Percentiles rank a stretch among this genome's conserved stretches.
phyloP scores from a whole-genome alignment of 768 basidiomycete genomes.

The Calocybe cyanea region DNA sequence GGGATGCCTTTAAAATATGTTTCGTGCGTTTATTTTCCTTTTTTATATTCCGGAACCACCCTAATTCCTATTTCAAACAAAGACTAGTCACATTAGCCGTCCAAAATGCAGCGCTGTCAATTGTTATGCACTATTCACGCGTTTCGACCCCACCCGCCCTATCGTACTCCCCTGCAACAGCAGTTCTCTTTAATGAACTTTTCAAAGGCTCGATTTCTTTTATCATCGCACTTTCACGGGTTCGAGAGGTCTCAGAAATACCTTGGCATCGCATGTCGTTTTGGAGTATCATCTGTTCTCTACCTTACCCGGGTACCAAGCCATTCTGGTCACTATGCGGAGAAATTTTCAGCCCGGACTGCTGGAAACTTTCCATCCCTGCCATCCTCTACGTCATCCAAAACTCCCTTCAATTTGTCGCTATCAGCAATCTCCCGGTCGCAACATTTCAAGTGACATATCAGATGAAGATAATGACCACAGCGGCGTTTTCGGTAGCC shows the following conservation, averaged over 20 bases:
- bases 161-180: slow-evolving; percentile 90
- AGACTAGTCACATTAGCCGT: slow-evolving; percentile 85
- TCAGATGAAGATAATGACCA: slow-evolving; percentile 98
- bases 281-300: slow-evolving; percentile 28
- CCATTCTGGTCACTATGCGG: slow-evolving; percentile 55
- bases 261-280: slow-evolving; percentile 40
- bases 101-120: slow-evolving; percentile 92
- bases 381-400: slow-evolving; percentile 95
- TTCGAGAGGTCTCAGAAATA: slow-evolving; percentile 38
- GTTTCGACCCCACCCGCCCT: slow-evolving; percentile 74
- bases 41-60: slow-evolving; percentile 7
- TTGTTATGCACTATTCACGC: slow-evolving; percentile 99
- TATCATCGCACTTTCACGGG: slow-evolving; percentile 67
- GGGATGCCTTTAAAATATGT: slow-evolving; percentile 79
- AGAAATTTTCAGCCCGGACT: slow-evolving; percentile 86
- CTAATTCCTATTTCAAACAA: slow-evolving; percentile 6
- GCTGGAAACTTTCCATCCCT: slow-evolving; percentile 97
- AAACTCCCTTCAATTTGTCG: slow-evolving; percentile 96
- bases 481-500: slow-evolving; percentile 86
- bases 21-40: slow-evolving; percentile 48
- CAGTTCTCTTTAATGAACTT: slow-evolving; percentile 92
- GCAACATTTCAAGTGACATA: slow-evolving; percentile 98
- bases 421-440: slow-evolving; percentile 90
- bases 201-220: slow-evolving; percentile 93
- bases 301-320: slow-evolving; percentile 42